Base-by-base conservation (phyloP, 192 early-diverging fungal species). In the Entophlyctis helioformis region DNA sequence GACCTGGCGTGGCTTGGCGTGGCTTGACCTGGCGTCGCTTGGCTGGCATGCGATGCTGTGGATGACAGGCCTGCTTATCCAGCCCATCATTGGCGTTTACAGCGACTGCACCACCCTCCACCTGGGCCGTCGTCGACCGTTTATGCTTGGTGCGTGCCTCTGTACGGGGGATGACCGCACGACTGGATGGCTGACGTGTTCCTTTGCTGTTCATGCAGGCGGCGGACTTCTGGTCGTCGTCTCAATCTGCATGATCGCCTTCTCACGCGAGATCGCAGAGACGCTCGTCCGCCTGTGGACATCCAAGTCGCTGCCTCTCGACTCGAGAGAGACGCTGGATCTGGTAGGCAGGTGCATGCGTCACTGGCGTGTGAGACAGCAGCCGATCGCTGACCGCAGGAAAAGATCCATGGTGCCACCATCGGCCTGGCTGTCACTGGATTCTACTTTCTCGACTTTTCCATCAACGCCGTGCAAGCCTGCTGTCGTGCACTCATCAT, bases 391-490 rank as follows among this genome's bases (percentile, higher is more conserved):
- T n/a, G n/a, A n/a, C n/a, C n/a, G n/a, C n/a, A n/a, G n/a, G n/a
- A n/a, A n/a, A n/a, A n/a, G n/a, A n/a, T n/a, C n/a, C n/a, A n/a
- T n/a, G n/a, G n/a, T n/a, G n/a, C n/a, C n/a, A n/a, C n/a, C n/a
- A 78, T 87, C 28, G 56, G 67, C 26, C 59, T 84, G 22, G 89
- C 88, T 18, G 86, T 96, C 3, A 12, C 71, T 7, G 78, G 78
- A 9, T 94, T 96, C 51, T 96, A 91, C 49, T 59, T 78, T n/a
- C 56, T 97, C 18, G 94, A 97, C 60, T 95, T 97, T 65, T 79
- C 87, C 0, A 71, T 97, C 46, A 97, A 97, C 57, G 80, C 81
- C 7, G 82, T 92, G 8, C 83, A 86, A 53, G 87, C 90, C 5
- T 69, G 73, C 22, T 78, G 78, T 45, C 82, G 94, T 8, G 82